A percentile compares a stretch with the other conserved stretches of the same genome.
Evolutionary conservation across 192 early-diverging fungal species (phyloP).

Genomic region (Phlyctochytrium arcticum): DNA sequence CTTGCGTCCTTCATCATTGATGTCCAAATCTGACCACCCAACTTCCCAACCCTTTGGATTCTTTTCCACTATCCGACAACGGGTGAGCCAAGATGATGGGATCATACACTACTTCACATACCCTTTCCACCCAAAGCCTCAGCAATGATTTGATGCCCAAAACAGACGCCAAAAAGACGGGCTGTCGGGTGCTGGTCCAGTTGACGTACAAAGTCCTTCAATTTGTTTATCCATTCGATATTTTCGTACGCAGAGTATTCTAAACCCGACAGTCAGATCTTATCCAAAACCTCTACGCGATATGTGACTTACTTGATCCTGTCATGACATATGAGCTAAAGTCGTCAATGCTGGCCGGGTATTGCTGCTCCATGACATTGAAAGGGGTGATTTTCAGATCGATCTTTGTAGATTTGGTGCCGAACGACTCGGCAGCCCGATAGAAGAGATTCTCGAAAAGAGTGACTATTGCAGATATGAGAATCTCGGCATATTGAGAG

Average conservation of each 20-base stretch:
- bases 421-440: neutral
- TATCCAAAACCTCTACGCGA: neutral
- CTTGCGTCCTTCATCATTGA: slow-evolving; percentile 25
- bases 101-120: neutral
- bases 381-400: slow-evolving; percentile 14
- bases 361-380: slow-evolving; percentile 19
- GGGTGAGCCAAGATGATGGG: neutral
- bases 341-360: slow-evolving; percentile 10
- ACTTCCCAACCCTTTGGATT: slow-evolving; percentile 75
- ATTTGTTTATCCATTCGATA: slow-evolving; percentile 59
- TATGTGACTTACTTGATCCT: slow-evolving; percentile 27
- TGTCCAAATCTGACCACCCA: slow-evolving; percentile 27
- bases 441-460: slow-evolving; percentile 26
- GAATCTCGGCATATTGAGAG: neutral
- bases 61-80: slow-evolving; percentile 22
- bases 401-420: neutral
- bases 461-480: neutral
- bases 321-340: slow-evolving; percentile 38
- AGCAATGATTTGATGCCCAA: slow-evolving; percentile 81
- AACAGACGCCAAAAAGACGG: slow-evolving; percentile 70
- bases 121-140: slow-evolving; percentile 58
- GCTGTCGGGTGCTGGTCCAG: slow-evolving; percentile 29
- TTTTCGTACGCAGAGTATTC: slow-evolving; percentile 58
- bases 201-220: slow-evolving; percentile 49
- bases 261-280: slow-evolving; percentile 10